Conservation (phyloP, 176 grass and related monocot species). For the Aegilops longissima region DNA sequence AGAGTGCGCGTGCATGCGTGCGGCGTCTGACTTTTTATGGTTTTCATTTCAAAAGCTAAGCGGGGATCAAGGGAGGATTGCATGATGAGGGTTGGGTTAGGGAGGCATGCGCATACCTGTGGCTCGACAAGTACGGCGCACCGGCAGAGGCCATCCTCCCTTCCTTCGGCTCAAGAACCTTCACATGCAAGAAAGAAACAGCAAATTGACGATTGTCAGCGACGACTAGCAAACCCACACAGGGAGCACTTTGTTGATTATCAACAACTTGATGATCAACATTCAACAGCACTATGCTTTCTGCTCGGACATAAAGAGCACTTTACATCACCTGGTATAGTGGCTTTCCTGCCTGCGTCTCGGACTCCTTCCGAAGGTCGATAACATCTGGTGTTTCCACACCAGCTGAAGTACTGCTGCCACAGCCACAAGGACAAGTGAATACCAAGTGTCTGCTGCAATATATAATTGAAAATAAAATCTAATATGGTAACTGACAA, state of each 20-base stretch:
- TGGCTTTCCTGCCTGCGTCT: slow-evolving; percentile 57
- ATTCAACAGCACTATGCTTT: neutral
- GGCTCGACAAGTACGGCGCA: slow-evolving; percentile 47
- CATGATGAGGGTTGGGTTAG: neutral
- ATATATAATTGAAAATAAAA: no score
- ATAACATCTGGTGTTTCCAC: slow-evolving; percentile 90
- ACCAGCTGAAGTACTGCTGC: slow-evolving; percentile 67
- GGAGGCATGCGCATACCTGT: slow-evolving; percentile 32
- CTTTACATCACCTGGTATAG: slow-evolving; percentile 59
- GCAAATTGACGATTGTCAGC: neutral
- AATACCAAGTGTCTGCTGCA: no score
- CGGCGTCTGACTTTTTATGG: neutral
- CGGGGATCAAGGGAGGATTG: neutral
- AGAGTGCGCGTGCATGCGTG: neutral
- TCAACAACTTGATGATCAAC: no score
- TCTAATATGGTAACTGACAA: neutral
- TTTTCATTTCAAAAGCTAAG: neutral
- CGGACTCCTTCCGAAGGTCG: slow-evolving; percentile 75
- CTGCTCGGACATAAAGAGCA: neutral
- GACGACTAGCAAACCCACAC: neutral
- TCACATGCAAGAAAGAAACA: neutral
- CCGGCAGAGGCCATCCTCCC: slow-evolving; percentile 37
- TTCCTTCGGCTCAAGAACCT: slow-evolving; percentile 74
- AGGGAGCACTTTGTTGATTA: neutral
- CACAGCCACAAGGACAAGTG: neutral